Evolutionary conservation across 495 filamentous ascomycete genomes (phyloP).

Genomic region (Penicillium cosmopolitanum): DNA sequence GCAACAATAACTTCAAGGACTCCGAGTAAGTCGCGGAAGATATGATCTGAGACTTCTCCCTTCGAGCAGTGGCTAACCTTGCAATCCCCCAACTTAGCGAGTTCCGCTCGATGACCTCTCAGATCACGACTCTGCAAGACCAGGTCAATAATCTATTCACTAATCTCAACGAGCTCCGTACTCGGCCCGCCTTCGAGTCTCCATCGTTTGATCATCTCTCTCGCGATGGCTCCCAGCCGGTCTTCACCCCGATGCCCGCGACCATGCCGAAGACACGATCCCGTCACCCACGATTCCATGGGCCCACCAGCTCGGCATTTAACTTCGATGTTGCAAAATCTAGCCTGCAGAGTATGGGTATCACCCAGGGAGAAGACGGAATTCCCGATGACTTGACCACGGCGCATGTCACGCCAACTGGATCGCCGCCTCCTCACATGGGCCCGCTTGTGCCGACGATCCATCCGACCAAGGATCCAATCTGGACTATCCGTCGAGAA

Average conservation of each 20-base stretch:
- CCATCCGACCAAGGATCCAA: conserved; percentile 65
- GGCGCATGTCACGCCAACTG: conserved; percentile 53
- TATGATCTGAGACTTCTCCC: conserved; percentile 12
- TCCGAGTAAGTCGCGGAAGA: conserved; percentile 58
- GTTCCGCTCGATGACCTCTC: conserved; percentile 74
- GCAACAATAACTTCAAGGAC: conserved; percentile 78
- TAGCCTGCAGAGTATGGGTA: conserved; percentile 88
- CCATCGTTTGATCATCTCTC: conserved; percentile 42
- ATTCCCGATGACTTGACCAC: conserved; percentile 60
- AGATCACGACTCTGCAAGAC: conserved; percentile 76
- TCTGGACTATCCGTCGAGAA: conserved; percentile 72
- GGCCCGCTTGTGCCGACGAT: conserved; percentile 38
- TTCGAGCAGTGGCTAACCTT: conserved; percentile 9
- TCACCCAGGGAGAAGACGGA: conserved; percentile 57
- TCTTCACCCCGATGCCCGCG: conserved; percentile 39
- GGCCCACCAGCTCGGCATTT: conserved; percentile 84
- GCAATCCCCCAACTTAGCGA: conserved; percentile 50
- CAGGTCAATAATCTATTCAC: conserved; percentile 78
- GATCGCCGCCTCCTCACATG: conserved; percentile 55
- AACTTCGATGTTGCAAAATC: conserved; percentile 85
- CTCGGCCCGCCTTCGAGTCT: conserved; percentile 40
- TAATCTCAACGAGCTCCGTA: conserved; percentile 67
- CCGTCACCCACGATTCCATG: conserved; percentile 72
- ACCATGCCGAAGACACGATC: conserved; percentile 39
- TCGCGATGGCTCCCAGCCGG: conserved; percentile 42